These are phyloP conservation scores for Exobasidium cylindrosporum DNA, from an alignment of 1,284 basidiomycete genomes.

Conservation along the genomic window DNA sequence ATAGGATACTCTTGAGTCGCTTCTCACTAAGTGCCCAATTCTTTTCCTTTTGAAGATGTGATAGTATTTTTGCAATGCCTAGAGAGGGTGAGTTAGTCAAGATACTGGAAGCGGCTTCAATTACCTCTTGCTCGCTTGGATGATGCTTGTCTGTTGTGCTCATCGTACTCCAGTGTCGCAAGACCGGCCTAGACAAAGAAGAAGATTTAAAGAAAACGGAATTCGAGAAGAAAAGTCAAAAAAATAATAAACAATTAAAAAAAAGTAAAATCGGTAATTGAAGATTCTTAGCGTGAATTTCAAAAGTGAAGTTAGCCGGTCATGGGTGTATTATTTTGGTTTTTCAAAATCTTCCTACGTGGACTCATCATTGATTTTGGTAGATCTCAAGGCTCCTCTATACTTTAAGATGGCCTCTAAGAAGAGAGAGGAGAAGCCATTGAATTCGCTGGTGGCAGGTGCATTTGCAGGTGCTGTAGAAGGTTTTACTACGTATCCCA, in stretches of 20 bases:
- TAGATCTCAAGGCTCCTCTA: neutral
- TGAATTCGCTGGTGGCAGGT: conserved; percentile 63
- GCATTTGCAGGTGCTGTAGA: conserved; percentile 86
- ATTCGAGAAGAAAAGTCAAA: neutral
- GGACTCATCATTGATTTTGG: neutral
- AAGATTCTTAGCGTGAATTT: too few relatives aligned
- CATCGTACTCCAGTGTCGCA: too few relatives aligned
- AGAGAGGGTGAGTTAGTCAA: neutral
- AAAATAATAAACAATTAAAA: neutral
- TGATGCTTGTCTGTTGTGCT: neutral
- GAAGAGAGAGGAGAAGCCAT: conserved; percentile 23
- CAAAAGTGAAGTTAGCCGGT: too few relatives aligned
- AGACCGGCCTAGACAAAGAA: too few relatives aligned
- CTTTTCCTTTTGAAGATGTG: conserved; percentile 32
- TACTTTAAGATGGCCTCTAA: conserved; percentile 7
- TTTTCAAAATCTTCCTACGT: too few relatives aligned
- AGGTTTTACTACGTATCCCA: conserved; percentile 71
- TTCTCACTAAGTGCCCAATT: conserved; percentile 34
- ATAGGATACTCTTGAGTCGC: conserved; percentile 23
- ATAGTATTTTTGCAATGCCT: conserved; percentile 23
- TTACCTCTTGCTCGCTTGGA: neutral
- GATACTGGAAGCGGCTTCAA: neutral
- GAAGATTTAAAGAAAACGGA: neutral
- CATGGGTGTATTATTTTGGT: too few relatives aligned
- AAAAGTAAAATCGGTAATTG: neutral